A percentile compares a stretch with the other conserved stretches of the same genome.
These are phyloP conservation scores for Teratosphaeriaceae sp. DNA, from an alignment of 2,329 filamentous ascomycete species.

Conservation along the genomic window DNA sequence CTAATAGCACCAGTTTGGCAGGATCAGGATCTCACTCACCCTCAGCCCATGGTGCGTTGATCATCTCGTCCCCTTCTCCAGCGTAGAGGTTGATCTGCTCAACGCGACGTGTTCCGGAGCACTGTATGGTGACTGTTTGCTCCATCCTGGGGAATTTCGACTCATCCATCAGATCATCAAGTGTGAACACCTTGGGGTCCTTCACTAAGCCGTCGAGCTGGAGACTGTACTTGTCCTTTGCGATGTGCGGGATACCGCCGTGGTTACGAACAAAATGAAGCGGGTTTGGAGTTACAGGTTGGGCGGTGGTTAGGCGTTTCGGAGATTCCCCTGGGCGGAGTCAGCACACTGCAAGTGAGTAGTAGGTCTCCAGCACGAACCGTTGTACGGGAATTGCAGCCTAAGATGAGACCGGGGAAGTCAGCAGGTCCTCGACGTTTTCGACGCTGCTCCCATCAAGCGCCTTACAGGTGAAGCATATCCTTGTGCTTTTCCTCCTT, in stretches of 20 bases:
- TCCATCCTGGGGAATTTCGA: constrained; percentile 45
- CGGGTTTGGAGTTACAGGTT: constrained; percentile 54
- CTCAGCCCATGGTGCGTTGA: constrained; percentile 44
- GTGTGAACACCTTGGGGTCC: constrained; percentile 49
- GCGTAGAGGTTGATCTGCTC: constrained; percentile 62
- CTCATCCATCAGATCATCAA: constrained; percentile 57
- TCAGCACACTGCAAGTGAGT: neutral
- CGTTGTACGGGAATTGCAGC: constrained; percentile 43
- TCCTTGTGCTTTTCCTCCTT: constrained; percentile 39
- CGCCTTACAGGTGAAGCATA: constrained; percentile 36
- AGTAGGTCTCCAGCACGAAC: constrained; percentile 25
- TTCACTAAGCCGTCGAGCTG: constrained; percentile 56
- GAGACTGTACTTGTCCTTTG: constrained; percentile 48
- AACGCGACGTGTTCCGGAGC: constrained; percentile 46
- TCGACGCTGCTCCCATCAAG: neutral
- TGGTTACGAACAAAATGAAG: constrained; percentile 67
- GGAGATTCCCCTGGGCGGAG: neutral
- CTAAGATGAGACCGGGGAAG: neutral
- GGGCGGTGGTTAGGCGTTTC: constrained; percentile 40
- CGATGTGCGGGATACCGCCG: constrained; percentile 62
- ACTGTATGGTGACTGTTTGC: constrained; percentile 52
- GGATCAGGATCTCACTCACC: constrained; percentile 33
- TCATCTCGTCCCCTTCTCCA: constrained; percentile 55
- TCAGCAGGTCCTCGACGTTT: neutral
- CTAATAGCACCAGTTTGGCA: no score